phyloP scores from a whole-genome alignment of 176 grass and related monocot genomes.

The Juncus inflexus region DNA sequence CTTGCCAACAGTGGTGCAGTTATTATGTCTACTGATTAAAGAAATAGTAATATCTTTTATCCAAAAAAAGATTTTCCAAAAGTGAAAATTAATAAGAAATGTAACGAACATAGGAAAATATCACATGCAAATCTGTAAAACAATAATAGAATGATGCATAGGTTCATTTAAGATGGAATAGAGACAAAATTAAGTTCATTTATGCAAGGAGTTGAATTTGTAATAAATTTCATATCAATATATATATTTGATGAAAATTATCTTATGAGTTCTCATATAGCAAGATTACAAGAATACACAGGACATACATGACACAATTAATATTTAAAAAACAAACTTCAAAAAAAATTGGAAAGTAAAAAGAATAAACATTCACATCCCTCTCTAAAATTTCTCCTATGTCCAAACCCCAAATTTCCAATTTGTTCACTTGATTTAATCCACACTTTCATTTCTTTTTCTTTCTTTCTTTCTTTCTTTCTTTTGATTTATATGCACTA shows the following conservation, averaged over 20 bases:
- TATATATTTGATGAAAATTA: conserved; percentile 17
- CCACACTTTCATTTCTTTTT: conserved; percentile 2
- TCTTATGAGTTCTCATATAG: conserved; percentile 25
- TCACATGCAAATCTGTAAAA: too few relatives aligned
- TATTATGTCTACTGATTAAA: too few relatives aligned
- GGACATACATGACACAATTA: conserved; percentile 15
- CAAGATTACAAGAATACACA: conserved; percentile 23
- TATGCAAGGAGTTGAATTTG: neutral
- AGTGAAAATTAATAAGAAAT: too few relatives aligned
- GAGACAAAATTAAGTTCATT: neutral
- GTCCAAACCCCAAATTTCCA: conserved; percentile 9
- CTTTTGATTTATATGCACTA: conserved; percentile 22
- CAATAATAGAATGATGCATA: too few relatives aligned
- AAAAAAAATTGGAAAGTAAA: conserved; percentile 4
- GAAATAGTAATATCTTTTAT: too few relatives aligned
- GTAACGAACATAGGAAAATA: too few relatives aligned
- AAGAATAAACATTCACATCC: neutral
- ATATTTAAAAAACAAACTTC: conserved; percentile 6
- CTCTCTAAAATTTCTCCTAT: conserved; percentile 5
- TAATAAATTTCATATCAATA: conserved; percentile 20
- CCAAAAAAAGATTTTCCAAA: too few relatives aligned
- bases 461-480: neutral
- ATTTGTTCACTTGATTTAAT: conserved; percentile 8
- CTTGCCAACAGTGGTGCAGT: too few relatives aligned
- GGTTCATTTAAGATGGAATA: neutral